Percentiles rank a stretch among this genome's conserved stretches.
Conservation (phyloP, 2,329 filamentous ascomycete species). For the Emmonsiellopsis sp. region DNA sequence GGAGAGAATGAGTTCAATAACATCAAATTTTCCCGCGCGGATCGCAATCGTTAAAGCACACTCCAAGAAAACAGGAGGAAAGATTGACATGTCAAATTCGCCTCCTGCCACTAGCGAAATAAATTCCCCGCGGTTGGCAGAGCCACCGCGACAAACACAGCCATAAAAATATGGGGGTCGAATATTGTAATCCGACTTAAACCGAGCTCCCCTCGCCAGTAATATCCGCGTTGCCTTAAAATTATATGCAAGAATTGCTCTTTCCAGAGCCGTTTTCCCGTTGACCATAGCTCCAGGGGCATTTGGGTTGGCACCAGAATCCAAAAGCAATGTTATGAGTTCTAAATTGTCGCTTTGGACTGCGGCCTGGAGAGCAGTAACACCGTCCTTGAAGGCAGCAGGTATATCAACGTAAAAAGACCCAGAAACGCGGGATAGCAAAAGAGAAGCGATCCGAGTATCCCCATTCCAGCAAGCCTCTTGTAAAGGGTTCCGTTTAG, state of each 20-base stretch:
- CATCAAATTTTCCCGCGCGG: background rate
- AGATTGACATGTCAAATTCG: background rate
- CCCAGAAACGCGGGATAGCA: background rate
- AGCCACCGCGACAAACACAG: no score
- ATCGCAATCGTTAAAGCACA: background rate
- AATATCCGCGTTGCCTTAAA: background rate
- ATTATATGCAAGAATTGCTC: background rate
- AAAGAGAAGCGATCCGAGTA: background rate
- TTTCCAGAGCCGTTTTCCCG: slow-evolving; percentile 12
- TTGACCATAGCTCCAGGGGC: background rate
- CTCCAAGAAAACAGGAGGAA: background rate
- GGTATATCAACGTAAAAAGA: slow-evolving; percentile 9
- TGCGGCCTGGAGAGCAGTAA: slow-evolving; percentile 8
- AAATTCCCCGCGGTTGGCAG: no score
- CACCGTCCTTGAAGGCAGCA: background rate
- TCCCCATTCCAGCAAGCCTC: slow-evolving; percentile 3
- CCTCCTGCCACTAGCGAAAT: background rate
- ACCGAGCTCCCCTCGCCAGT: no score
- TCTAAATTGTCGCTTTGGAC: slow-evolving; percentile 1
- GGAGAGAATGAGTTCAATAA: background rate
- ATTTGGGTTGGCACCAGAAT: slow-evolving; percentile 8
- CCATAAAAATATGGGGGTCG: no score
- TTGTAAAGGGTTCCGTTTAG: background rate
- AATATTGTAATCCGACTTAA: no score
- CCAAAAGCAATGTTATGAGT: slow-evolving; percentile 6